Evolutionary conservation across 192 early-diverging fungal species (phyloP), one percentile per base, ranked within the genome.

Genomic region (Umbelopsis sp.): DNA sequence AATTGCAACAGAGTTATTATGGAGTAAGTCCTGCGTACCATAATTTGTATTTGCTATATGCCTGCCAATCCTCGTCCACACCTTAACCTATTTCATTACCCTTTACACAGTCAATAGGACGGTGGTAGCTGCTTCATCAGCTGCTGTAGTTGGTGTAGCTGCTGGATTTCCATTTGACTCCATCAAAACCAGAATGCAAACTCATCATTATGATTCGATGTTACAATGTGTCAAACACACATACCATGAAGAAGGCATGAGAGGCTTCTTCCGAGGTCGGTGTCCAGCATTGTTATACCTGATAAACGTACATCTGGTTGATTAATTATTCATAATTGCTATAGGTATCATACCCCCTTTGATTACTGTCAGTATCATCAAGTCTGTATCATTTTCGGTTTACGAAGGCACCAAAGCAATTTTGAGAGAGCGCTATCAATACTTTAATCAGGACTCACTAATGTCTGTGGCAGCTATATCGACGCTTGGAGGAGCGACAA

Each of bases 171-270:
- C 91, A 10, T 97, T 97, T 81, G 97, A 98, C 80, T 93, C 94
- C 24, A 83, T 98, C 45, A 98, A 98, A 83, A 98, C 97, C 20
- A 83, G 96, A 59, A 96, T 98, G 95, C 97, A 98, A 80, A 96
- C 95, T 7, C 90, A 93, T 74, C 85, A 90, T 24, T 98, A 96
- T 75, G 83, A 81, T 41, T 92, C 91, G 25, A 88, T 92, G 22
- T 78, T 89, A 72, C 87, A 79, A 12, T 98, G 97, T 76, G 86
- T 96, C 20, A 81, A 82, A 43, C 74, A 83, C 31, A 95, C 95
- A 0, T 92, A 94, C 74, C 73, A 81, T 22, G 86, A 90, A 8
- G 97, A 98, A 74, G 93, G 97, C 12, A 25, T 94, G 10, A 75
- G 85, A 45, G 97, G 96, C 0, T 94, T 96, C 80, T 98, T 91